A percentile compares a stretch with the other conserved stretches of the same genome.
These are phyloP conservation scores for Linum tenue DNA, from an alignment of 345 rosid species.

Conservation along the genomic window DNA sequence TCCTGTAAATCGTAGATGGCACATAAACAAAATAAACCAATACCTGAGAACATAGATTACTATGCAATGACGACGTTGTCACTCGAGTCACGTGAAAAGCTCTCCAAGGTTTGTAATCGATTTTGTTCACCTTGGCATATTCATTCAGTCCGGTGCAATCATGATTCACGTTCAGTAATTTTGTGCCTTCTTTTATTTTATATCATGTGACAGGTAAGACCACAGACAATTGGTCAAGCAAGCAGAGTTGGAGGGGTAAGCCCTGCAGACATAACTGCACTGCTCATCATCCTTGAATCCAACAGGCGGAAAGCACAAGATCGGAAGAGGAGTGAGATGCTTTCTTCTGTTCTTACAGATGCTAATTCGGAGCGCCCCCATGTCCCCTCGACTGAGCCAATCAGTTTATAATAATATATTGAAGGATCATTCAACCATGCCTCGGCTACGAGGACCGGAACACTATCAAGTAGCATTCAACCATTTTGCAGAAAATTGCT, in stretches of 20 bases:
- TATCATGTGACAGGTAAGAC: constrained; percentile 54
- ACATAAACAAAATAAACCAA: constrained; percentile 70
- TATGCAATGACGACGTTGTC: constrained; percentile 71
- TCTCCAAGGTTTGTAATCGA: constrained; percentile 65
- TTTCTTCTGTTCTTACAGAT: constrained; percentile 29
- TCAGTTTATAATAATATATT: constrained; percentile 19
- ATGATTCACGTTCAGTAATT: background rate
- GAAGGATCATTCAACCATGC: background rate
- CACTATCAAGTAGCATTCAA: background rate
- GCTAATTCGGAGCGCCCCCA: constrained; percentile 11
- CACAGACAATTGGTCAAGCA: constrained; percentile 88
- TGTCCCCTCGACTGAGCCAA: constrained; percentile 21
- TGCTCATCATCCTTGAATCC: constrained; percentile 74
- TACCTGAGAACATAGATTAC: constrained; percentile 87
- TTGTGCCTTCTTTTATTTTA: constrained; percentile 3
- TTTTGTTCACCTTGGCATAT: background rate
- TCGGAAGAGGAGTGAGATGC: constrained; percentile 43
- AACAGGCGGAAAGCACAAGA: constrained; percentile 55
- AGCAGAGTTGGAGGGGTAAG: constrained; percentile 93
- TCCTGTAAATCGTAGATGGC: constrained; percentile 49
- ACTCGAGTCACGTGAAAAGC: constrained; percentile 87
- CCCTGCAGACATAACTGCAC: constrained; percentile 92
- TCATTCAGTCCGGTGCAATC: background rate
- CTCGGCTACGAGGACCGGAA: background rate
- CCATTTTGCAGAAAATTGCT: background rate